phyloP scores from a whole-genome alignment of 2,329 filamentous ascomycete genomes.

The Periconia sp. region DNA sequence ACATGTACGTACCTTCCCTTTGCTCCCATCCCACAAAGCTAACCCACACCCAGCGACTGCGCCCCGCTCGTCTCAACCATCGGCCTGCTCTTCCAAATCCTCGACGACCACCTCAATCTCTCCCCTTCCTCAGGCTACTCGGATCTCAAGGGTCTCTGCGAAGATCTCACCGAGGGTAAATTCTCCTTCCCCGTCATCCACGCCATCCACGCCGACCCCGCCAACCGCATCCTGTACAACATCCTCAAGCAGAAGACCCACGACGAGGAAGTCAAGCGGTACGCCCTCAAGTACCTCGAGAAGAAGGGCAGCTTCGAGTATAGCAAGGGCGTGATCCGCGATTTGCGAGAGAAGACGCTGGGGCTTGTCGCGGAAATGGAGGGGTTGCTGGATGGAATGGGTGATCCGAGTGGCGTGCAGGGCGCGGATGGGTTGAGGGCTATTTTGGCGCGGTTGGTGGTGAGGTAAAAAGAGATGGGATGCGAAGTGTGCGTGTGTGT shows the following conservation, averaged over 20 bases:
- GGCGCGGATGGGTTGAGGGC: conserved; percentile 41
- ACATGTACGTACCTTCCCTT: conserved; percentile 40
- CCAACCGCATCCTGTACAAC: conserved; percentile 80
- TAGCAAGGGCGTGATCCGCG: conserved; percentile 62
- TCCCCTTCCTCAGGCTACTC: conserved; percentile 61
- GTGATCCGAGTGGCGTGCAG: conserved; percentile 23
- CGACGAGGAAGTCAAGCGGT: conserved; percentile 85
- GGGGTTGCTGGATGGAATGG: conserved; percentile 36
- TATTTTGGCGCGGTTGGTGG: conserved; percentile 45
- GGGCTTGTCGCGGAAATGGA: conserved; percentile 47
- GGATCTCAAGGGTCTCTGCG: conserved; percentile 88
- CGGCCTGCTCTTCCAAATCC: conserved; percentile 86
- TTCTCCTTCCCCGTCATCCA: conserved; percentile 97
- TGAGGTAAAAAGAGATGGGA: conserved; percentile 14
- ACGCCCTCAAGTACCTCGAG: conserved; percentile 91
- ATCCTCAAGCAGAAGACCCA: conserved; percentile 88
- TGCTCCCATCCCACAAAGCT: conserved; percentile 3
- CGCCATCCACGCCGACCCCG: conserved; percentile 75
- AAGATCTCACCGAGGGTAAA: conserved; percentile 95
- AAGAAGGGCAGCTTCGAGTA: conserved; percentile 87
- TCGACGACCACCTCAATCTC: conserved; percentile 93
- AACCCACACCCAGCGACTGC: conserved; percentile 60
- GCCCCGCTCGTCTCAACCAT: conserved; percentile 82
- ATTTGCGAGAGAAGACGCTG: conserved; percentile 47
- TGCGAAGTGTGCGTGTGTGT: neutral